These are phyloP conservation scores for Gentiana dahurica DNA, from an alignment of 257 asterid genomes.

Conservation along the genomic window DNA sequence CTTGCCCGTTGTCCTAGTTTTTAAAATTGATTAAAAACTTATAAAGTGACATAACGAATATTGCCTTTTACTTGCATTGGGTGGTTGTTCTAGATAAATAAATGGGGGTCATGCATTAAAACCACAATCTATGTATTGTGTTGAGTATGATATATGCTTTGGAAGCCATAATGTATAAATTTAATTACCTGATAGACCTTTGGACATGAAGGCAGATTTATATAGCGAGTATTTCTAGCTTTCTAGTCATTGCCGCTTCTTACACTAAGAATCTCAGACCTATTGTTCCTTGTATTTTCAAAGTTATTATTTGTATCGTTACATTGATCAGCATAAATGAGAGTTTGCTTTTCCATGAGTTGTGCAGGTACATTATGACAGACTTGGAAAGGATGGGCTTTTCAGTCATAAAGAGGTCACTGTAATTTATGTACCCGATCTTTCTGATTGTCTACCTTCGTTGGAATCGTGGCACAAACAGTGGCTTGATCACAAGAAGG, in stretches of 20 bases:
- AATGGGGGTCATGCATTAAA: too few relatives aligned
- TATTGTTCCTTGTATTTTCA: neutral
- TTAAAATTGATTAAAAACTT: too few relatives aligned
- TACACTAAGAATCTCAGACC: neutral
- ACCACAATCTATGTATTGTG: too few relatives aligned
- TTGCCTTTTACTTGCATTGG: too few relatives aligned
- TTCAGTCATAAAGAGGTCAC: constrained; percentile 89
- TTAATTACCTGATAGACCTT: too few relatives aligned
- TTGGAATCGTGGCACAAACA: constrained; percentile 74
- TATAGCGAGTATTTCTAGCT: neutral
- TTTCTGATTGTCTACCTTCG: constrained; percentile 83
- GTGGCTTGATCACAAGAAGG: constrained; percentile 66
- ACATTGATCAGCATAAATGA: neutral
- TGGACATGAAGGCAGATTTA: too few relatives aligned
- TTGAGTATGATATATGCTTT: too few relatives aligned
- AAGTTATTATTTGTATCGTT: neutral
- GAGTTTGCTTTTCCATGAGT: constrained; percentile 10
- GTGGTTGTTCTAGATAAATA: too few relatives aligned
- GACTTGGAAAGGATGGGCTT: constrained; percentile 84
- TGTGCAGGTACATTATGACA: constrained; percentile 78
- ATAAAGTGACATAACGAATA: too few relatives aligned
- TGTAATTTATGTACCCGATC: constrained; percentile 80
- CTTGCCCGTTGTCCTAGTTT: too few relatives aligned
- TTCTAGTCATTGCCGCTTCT: too few relatives aligned
- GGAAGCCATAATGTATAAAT: too few relatives aligned